Evolutionary conservation across 1,284 basidiomycete genomes (phyloP).

Genomic region (Caloboletus firmus): DNA sequence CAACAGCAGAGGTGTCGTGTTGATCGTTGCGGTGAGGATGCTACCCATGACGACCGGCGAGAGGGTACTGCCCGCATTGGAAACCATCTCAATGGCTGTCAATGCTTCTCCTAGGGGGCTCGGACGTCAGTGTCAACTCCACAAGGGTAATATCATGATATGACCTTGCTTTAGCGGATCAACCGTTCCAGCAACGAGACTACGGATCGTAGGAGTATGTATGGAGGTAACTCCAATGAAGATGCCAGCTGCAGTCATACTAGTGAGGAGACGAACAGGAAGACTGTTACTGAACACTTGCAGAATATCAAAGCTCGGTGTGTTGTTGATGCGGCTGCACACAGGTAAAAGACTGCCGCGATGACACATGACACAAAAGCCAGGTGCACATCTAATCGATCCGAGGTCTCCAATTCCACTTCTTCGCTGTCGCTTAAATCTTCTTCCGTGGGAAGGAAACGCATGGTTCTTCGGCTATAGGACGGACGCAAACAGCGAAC

Average conservation of each 20-base stretch:
- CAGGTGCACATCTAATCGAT: conserved; percentile 35
- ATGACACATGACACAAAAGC: conserved; percentile 24
- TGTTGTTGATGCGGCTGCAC: conserved; percentile 19
- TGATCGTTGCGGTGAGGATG: conserved; percentile 21
- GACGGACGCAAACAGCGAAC: conserved; percentile 22
- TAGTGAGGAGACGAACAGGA: neutral
- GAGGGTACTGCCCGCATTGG: conserved; percentile 24
- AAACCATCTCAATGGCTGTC: conserved; percentile 35
- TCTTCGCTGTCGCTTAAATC: neutral
- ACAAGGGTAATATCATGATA: neutral
- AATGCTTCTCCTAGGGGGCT: conserved; percentile 31
- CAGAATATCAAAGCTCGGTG: conserved; percentile 11
- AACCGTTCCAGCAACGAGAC: conserved; percentile 34
- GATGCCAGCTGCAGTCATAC: conserved; percentile 13
- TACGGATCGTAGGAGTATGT: conserved; percentile 26
- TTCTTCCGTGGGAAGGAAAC: neutral
- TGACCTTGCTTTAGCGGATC: conserved; percentile 36
- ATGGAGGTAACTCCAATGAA: conserved; percentile 20
- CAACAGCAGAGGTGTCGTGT: conserved; percentile 14
- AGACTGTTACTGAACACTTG: neutral
- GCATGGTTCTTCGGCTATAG: conserved; percentile 9
- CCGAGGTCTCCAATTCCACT: conserved; percentile 21
- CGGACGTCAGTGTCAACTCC: neutral
- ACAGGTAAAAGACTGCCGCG: conserved; percentile 15
- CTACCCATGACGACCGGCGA: conserved; percentile 31